Base-by-base conservation (phyloP, 2,329 filamentous ascomycete genomes). In the Rhinocladiella similis region DNA sequence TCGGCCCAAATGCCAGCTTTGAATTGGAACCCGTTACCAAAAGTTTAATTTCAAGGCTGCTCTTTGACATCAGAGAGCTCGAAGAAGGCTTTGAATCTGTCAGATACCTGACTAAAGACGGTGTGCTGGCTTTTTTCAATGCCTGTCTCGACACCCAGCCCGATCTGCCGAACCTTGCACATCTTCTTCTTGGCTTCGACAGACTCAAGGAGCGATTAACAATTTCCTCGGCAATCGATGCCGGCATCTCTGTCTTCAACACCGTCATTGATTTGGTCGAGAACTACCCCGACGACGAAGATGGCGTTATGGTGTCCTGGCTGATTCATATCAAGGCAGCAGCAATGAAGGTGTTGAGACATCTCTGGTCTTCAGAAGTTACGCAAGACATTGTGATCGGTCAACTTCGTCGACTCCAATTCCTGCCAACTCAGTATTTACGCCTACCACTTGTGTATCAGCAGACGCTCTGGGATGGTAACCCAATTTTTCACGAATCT, bases 161-260 rank as follows among this genome's bases (percentile, higher is more conserved):
- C 1, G 83, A 88, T 65, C 84, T 86, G 64, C 92, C 94, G 3
- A 95, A 88, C 1, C 87, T 99, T 63, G 94, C 93, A 0, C 95
- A 99, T 71, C 80, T 96, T 45, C 78, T 99, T 1, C 83, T 99
- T 4, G 94, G 94, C 0, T 97, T 99, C 70, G 83, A 83, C 54
- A 95, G 91, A 66, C 83, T 85, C 42, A 83, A 87, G 35, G 86
- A 85, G 38, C 53, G 50, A 4, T 46, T 66, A 38, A 47, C 54
- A 38, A 55, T 63, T 27, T 75, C 84, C 1, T 82, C 85, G 25
- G 83, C 91, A 47, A 74, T 96, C 71, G 83, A 86, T 12, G 78
- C 83, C 14, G 83, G 85, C 13, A 82, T 81, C 18, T 93, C 94
- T 0, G 77, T 99, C 13, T 91, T 99, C 68, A 93, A 99, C 74